Conservation (phyloP, 148 eudicot species). For the Amaranthus cruentus region DNA sequence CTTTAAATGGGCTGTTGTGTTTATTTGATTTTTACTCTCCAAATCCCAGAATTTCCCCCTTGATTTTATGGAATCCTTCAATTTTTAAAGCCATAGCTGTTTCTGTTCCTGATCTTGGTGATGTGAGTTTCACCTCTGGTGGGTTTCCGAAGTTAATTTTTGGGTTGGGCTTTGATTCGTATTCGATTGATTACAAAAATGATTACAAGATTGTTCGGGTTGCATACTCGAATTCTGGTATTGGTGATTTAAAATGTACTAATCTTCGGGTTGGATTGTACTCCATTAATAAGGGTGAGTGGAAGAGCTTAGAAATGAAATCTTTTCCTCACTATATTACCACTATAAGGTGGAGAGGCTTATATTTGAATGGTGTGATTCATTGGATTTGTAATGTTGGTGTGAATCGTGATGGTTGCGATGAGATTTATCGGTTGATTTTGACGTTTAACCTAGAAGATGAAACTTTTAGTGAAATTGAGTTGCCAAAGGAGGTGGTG, state of each 20-base stretch:
- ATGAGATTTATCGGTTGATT: neutral
- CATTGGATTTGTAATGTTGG: slow-evolving; percentile 16
- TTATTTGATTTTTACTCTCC: slow-evolving; percentile 12
- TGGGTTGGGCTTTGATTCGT: slow-evolving; percentile 14
- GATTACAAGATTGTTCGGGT: slow-evolving; percentile 6
- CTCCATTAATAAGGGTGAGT: neutral
- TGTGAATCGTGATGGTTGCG: neutral
- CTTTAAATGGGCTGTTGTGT: slow-evolving; percentile 14
- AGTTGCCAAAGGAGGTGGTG: neutral
- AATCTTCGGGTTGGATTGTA: slow-evolving; percentile 2
- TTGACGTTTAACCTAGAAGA: slow-evolving; percentile 11
- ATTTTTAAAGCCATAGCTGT: neutral
- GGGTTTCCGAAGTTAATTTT: slow-evolving; percentile 19
- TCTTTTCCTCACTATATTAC: neutral
- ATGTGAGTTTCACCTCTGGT: slow-evolving; percentile 1
- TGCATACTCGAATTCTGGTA: slow-evolving; percentile 3
- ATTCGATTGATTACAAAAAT: neutral
- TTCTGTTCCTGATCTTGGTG: neutral
- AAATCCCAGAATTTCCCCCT: neutral
- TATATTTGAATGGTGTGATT: slow-evolving; percentile 20
- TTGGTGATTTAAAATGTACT: neutral
- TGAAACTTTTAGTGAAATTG: slow-evolving; percentile 7
- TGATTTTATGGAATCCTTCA: slow-evolving; percentile 20
- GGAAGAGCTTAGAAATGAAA: slow-evolving; percentile 1
- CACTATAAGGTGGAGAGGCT: slow-evolving; percentile 17